A percentile compares a stretch with the other conserved stretches of the same genome.
These are phyloP conservation scores for Xylariomycetidae sp. DNA, from an alignment of 2,329 filamentous ascomycete species.

Conservation along the genomic window DNA sequence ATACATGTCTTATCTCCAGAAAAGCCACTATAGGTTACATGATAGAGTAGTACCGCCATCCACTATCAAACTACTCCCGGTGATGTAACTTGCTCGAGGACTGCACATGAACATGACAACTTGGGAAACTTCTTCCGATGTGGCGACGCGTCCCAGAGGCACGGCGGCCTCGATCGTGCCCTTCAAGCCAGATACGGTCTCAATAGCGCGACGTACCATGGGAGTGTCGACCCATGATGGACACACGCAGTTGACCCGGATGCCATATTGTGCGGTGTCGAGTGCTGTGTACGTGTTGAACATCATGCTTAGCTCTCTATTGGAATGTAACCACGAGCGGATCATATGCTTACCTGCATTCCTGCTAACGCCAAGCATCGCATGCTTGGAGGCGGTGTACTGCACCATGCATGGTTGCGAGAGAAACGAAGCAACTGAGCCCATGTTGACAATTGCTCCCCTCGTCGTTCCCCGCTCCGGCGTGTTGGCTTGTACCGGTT, in stretches of 20 bases:
- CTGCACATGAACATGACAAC: constrained; percentile 21
- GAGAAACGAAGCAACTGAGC: constrained; percentile 3
- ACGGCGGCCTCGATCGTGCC: constrained; percentile 8
- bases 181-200: constrained; percentile 7
- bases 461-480: constrained; percentile 8
- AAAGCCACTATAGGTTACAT: too few relatives aligned
- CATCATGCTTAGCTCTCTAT: background rate
- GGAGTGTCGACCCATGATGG: constrained; percentile 25
- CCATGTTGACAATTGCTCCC: constrained; percentile 11
- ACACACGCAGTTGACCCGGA: constrained; percentile 26
- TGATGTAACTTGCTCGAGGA: constrained; percentile 24
- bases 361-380: constrained; percentile 7
- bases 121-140: constrained; percentile 22
- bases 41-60: constrained; percentile 7
- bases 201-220: constrained; percentile 15
- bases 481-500: background rate
- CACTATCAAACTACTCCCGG: constrained; percentile 13
- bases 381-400: constrained; percentile 10
- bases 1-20: too few relatives aligned
- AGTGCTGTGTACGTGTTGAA: constrained; percentile 13
- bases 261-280: constrained; percentile 16
- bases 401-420: constrained; percentile 2
- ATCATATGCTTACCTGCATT: too few relatives aligned
- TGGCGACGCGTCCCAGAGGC: constrained; percentile 16
- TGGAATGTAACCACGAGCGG: background rate